These are phyloP conservation scores for Lactuca saligna DNA, from an alignment of 129 eudicot species.

Conservation along the genomic window DNA sequence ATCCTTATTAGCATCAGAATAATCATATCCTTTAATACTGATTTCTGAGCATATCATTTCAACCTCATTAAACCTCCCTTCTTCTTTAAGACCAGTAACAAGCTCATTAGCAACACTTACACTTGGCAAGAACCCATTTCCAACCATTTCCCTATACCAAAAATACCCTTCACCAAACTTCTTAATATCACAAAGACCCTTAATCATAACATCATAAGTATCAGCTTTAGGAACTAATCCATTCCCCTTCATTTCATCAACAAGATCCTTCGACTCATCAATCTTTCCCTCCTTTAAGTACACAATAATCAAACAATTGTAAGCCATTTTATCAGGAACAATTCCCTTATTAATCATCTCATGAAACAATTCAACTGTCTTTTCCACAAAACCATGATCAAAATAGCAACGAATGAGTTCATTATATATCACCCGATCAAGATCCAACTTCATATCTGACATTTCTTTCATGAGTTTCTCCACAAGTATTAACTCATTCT, in stretches of 20 bases:
- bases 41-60: constrained; percentile 23
- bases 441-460: constrained; percentile 24
- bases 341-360: constrained; percentile 27
- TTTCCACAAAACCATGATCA: constrained; percentile 18
- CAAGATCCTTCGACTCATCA: constrained; percentile 21
- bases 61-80: constrained; percentile 23
- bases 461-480: constrained; percentile 26
- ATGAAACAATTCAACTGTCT: constrained; percentile 5
- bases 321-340: constrained; percentile 31
- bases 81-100: constrained; percentile 21
- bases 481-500: constrained; percentile 11
- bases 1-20: constrained; percentile 18
- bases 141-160: constrained; percentile 35
- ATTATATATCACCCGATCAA: constrained; percentile 28
- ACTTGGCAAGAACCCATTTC: constrained; percentile 24
- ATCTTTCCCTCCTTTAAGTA: constrained; percentile 25
- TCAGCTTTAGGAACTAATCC: constrained; percentile 34
- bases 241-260: constrained; percentile 30
- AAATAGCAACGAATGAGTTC: constrained; percentile 27
- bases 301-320: constrained; percentile 31
- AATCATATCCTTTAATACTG: constrained; percentile 18
- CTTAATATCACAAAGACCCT: constrained; percentile 23
- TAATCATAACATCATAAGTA: constrained; percentile 23
- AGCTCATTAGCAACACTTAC: constrained; percentile 28
- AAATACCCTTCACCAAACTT: constrained; percentile 25